These are phyloP conservation scores for Globisporangium radiosum DNA, from an alignment of 352 stramenopile genomes.

Conservation along the genomic window DNA sequence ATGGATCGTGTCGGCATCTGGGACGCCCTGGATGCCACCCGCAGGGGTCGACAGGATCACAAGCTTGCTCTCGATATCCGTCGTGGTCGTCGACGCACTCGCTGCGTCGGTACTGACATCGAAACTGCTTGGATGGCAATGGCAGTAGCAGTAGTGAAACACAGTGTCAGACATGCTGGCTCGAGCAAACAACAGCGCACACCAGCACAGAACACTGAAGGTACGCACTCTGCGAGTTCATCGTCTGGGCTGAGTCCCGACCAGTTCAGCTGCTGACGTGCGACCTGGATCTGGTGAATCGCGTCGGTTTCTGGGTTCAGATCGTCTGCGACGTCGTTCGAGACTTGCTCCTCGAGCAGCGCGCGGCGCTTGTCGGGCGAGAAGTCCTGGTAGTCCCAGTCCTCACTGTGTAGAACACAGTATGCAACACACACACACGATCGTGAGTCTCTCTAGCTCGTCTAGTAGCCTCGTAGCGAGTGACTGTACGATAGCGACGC, in stretches of 20 bases:
- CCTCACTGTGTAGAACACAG: constrained; percentile 24
- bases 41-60: constrained; percentile 38
- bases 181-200: no score
- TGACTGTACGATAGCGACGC: no score
- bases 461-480: no score
- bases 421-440: background rate
- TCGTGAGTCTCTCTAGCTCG: no score
- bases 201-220: background rate
- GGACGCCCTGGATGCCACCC: constrained; percentile 47
- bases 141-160: no score
- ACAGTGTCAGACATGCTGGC: no score
- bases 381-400: constrained; percentile 72
- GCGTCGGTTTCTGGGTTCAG: constrained; percentile 23
- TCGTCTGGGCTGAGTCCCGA: constrained; percentile 38
- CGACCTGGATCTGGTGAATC: constrained; percentile 25
- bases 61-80: constrained; percentile 27
- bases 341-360: constrained; percentile 46
- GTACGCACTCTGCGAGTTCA: constrained; percentile 33
- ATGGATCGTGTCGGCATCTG: constrained; percentile 34
- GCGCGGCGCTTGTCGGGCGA: constrained; percentile 55
- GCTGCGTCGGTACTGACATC: constrained; percentile 13
- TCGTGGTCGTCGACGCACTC: no score
- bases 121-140: constrained; percentile 12
- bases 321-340: constrained; percentile 30
- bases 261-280: constrained; percentile 28